Percentiles rank a stretch among this genome's conserved stretches.
These are phyloP conservation scores for Vitis cinerea DNA, from an alignment of 164 flowering plant genomes.

Conservation along the genomic window DNA sequence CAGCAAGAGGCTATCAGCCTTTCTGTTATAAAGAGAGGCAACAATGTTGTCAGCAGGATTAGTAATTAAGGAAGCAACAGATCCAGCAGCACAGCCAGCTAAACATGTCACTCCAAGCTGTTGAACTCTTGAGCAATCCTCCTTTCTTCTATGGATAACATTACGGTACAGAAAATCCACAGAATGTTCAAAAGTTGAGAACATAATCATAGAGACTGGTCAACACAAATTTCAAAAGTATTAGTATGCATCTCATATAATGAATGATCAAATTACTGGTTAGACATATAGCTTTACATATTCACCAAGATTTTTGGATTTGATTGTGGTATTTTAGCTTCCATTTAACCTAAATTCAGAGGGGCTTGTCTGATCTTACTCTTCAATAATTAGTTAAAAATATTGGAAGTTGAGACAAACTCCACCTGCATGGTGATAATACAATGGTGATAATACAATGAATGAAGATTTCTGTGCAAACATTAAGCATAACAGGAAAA, in stretches of 20 bases:
- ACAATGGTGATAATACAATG: background rate
- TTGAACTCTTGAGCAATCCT: constrained; percentile 76
- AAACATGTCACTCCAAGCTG: constrained; percentile 88
- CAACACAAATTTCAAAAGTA: constrained; percentile 1
- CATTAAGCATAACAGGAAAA: background rate
- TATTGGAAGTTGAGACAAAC: too few relatives aligned
- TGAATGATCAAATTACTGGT: background rate
- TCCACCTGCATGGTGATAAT: too few relatives aligned
- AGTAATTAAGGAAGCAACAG: constrained; percentile 70
- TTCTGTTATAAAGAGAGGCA: constrained; percentile 70
- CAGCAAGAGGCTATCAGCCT: constrained; percentile 53
- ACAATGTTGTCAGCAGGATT: constrained; percentile 89
- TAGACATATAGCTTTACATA: background rate
- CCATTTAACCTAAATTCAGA: background rate
- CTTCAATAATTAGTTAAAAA: background rate
- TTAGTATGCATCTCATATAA: background rate
- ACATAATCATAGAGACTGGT: constrained; percentile 84
- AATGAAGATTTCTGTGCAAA: background rate
- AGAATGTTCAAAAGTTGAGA: constrained; percentile 92
- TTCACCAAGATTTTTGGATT: background rate
- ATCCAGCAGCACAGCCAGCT: constrained; percentile 86
- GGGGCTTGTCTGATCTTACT: background rate
- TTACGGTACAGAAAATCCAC: constrained; percentile 57
- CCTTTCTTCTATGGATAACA: constrained; percentile 57
- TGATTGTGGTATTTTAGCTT: background rate